Evolutionary conservation across 495 filamentous ascomycete species (phyloP), one percentile per base, ranked within the genome.

Genomic region (Cercophora scortea): DNA sequence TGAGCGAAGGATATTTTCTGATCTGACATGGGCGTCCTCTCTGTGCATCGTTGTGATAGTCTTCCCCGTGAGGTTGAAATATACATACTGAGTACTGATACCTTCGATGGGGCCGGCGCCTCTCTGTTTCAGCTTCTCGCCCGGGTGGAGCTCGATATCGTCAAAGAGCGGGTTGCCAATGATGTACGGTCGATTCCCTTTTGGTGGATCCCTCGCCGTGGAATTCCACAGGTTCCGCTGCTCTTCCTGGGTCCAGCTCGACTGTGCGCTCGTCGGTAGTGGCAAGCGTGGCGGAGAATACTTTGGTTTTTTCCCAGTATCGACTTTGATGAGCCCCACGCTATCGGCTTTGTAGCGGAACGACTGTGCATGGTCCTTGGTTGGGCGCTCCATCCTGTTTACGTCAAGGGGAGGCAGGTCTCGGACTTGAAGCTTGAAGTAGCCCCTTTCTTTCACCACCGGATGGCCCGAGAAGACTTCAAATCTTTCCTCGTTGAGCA

Each of bases 41-140:
- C 62, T 51, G 46, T 67, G 64, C 64, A 67, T 67, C 4, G 61
- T 63, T 4, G 64, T 67, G 52, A 67, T 61, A 12, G 64, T 67
- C 35, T 61, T 61, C 32, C 60, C 62, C 5, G 53, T 56, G 17
- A 67, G 57, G 58, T 67, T 67, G 52, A 65, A 67, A 41, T 67
- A 67, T 41, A 67, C 56, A 42, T 67, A 67, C 49, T 67, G 64
- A 3, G 62, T 65, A 39, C 65, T 67, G 50, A 67, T 65, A 19
- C 64, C 64, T 41, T 67, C 64, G 4, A 67, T 58, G 4, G 18
- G 15, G 17, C 53, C 42, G 5, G 50, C 55, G n/a, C 64, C 64
- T 52, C 64, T 62, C 7, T 50, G 55, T 18, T 50, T 58, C 11
- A 67, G 54, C 58, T 65, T 67, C 36, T 67, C 56, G 39, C 64